Base-by-base conservation (phyloP, 345 rosid species). In the Pugionium cornutum region DNA sequence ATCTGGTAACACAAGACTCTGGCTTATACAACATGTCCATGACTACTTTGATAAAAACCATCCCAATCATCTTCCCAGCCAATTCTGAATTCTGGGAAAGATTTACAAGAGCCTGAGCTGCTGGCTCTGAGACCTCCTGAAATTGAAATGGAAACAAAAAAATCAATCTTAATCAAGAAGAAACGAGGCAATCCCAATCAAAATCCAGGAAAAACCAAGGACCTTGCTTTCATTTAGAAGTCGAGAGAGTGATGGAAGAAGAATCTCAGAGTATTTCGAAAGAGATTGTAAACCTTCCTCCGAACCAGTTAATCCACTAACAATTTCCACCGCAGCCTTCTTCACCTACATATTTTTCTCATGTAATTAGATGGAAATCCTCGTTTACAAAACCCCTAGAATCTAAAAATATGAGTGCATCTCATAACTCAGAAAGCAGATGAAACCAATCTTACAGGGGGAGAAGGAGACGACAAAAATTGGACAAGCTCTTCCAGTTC, bases 111-210 rank as follows among this genome's bases (percentile, higher is more conserved):
- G 94, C 94, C 69, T 87, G 84, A 28, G 87, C 90, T 1, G 91
- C 89, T 44, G 97, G 96, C 78, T 92, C 96, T 25, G 96, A 82
- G 28, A 88, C 86, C 77, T 83, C 97, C 96, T 86, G 78, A 73
- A 42, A 46, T 6, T 9, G n/a, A 44, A 56, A 2, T 30, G 4
- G 28, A 4, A 49, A 50, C 11, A 25, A 39, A 34, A 33, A 53
- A 34, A 10, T n/a, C 51, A 60, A 26, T 8, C 68, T 45, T 63
- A 25, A 46, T 65, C 67, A 52, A 33, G 18, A 18, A 18, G 18
- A 18, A 18, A 0, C 18, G 18, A 18, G 18, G 18, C 18, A 18
- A 36, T 3, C 35, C 44, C 42, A 61, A 46, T 67, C 58, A 50
- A 73, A 53, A 45, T 9, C 46, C 6, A 53, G 29, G 50, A 52